Base-by-base conservation (phyloP, 495 filamentous ascomycete genomes). In the Lasiosphaeria hispida region DNA sequence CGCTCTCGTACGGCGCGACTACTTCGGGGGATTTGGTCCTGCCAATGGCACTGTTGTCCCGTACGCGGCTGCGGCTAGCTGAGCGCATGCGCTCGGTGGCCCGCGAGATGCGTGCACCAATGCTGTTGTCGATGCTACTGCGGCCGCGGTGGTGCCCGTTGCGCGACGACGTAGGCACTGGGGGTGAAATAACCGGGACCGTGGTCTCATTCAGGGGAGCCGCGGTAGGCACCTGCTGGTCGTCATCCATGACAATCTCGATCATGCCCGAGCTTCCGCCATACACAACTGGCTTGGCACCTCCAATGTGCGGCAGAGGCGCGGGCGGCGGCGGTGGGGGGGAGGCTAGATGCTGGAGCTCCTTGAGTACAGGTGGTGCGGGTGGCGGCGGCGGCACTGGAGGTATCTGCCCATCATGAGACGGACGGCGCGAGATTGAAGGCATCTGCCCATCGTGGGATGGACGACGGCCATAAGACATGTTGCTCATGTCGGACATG, bases 271-370 rank as follows among this genome's bases (percentile, higher is more conserved):
- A 86, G 83, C 82, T 38, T 17, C 68, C 68, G 49, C 64, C 69
- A 59, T 74, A 78, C 15, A 75, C 68, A 11, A 67, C 56, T 10
- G 65, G 68, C 11, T 74, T 65, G 14, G 40, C 19, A 1, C 65
- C 68, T 19, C 23, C 58, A 8, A 56, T 17, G n/a, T 68, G 63
- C 1, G 76, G 73, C 5, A 79, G 55, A 0, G 81, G 88, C 1
- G 86, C 86, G 3, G 88, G 86, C 10, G 86, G 86, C 0, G 85
- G 86, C 4, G 85, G 86, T 3, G 86, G 84, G 4, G 84, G 84
- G 13, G 65, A 76, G 30, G 85, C 85, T 8, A 96, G 81, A 72
- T 96, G 91, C 66, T 91, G 88, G n/a, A 96, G 82, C 61, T 96
- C 88, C 49, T 86, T 85, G 39, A 96, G 77, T 34, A 96, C 81